These are phyloP conservation scores for Chiua sp. DNA, from an alignment of 1,284 basidiomycete genomes.

Conservation along the genomic window DNA sequence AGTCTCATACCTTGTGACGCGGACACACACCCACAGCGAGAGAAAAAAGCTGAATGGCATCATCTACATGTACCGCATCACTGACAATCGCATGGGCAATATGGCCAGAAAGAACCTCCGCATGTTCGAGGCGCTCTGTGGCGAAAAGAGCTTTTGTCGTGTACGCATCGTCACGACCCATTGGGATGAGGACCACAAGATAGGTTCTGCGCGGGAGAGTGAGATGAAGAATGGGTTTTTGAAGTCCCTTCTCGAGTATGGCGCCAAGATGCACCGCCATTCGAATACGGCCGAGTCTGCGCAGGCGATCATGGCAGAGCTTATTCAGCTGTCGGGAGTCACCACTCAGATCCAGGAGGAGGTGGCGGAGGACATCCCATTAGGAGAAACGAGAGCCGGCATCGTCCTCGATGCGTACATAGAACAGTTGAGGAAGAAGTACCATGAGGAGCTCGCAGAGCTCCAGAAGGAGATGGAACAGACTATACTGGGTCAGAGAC, in stretches of 20 bases:
- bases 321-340: background rate
- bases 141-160: slow-evolving; percentile 35
- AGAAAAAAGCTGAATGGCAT: slow-evolving; percentile 37
- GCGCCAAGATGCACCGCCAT: slow-evolving; percentile 2
- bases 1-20: too few species aligned
- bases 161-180: slow-evolving; percentile 4
- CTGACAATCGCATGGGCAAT: slow-evolving; percentile 49
- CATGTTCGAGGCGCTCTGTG: slow-evolving; percentile 51
- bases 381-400: background rate
- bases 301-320: background rate
- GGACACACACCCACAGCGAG: too few species aligned
- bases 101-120: slow-evolving; percentile 47
- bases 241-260: background rate
- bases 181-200: slow-evolving; percentile 1
- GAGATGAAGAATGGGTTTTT: too few species aligned
- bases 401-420: background rate
- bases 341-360: slow-evolving; percentile 6
- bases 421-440: background rate
- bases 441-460: slow-evolving; percentile 1
- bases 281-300: slow-evolving; percentile 3
- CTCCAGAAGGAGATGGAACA: slow-evolving; percentile 4
- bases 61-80: slow-evolving; percentile 29
- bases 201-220: background rate
- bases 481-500: background rate
- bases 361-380: background rate